These are phyloP conservation scores for Cadophora luteo-olivacea DNA, from an alignment of 2,329 filamentous ascomycete genomes.

Conservation along the genomic window DNA sequence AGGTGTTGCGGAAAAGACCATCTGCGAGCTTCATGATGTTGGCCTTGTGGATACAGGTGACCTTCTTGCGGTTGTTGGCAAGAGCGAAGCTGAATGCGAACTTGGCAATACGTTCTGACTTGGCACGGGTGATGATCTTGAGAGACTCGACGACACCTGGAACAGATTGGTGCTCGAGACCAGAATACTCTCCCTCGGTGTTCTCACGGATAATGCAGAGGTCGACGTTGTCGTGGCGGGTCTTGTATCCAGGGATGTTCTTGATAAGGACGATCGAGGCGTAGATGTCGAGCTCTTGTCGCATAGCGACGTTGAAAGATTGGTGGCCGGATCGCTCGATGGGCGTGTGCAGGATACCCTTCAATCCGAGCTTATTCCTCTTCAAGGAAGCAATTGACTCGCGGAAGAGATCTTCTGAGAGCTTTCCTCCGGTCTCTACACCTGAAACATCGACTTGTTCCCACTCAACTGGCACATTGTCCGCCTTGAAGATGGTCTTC, in stretches of 20 bases:
- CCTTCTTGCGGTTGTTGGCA: constrained; percentile 98
- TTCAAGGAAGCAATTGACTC: constrained; percentile 94
- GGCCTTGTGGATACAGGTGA: constrained; percentile 99
- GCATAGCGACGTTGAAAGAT: constrained; percentile 99
- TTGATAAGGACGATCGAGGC: constrained; percentile 97
- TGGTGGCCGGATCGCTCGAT: constrained; percentile 97
- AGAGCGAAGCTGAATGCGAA: constrained; percentile 98
- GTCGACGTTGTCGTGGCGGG: constrained; percentile 95
- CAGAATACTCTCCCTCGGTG: constrained; percentile 99
- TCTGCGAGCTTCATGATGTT: constrained; percentile 99
- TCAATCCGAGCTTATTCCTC: constrained; percentile 98
- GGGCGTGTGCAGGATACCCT: constrained; percentile 98
- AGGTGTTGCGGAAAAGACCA: constrained; percentile 97
- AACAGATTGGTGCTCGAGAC: constrained; percentile 97
- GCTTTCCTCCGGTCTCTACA: constrained; percentile 80
- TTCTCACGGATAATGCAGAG: constrained; percentile 99
- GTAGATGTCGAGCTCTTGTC: constrained; percentile 99
- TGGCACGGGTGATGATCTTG: constrained; percentile 99
- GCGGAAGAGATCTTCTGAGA: constrained; percentile 93
- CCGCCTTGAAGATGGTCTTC: constrained; percentile 99
- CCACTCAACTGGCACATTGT: constrained; percentile 98
- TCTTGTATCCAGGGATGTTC: constrained; percentile 99
- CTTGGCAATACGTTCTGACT: constrained; percentile 98
- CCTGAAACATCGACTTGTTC: constrained; percentile 97
- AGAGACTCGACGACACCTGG: constrained; percentile 96